Conservation (phyloP, 371 early-diverging fungal species). For the Choanephora cucurbitarum region DNA sequence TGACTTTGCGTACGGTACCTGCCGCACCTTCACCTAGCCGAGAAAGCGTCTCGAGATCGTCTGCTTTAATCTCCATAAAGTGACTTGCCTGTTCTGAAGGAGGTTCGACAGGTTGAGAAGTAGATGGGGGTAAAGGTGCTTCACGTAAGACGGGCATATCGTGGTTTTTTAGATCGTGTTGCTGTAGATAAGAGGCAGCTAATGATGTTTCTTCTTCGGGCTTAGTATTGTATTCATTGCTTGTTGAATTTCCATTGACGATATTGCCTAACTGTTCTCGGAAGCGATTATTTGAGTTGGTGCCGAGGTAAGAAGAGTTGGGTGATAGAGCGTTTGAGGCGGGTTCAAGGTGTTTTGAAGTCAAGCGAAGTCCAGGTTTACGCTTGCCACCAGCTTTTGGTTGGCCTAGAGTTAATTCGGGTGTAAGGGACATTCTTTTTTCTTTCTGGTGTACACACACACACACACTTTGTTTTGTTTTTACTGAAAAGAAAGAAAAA, state of each 20-base stretch:
- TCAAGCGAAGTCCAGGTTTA: constrained; percentile 31
- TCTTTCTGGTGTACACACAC: too few species aligned
- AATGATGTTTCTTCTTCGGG: constrained; percentile 29
- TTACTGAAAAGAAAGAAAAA: too few species aligned
- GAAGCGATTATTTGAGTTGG: constrained; percentile 23
- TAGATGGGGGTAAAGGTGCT: constrained; percentile 37
- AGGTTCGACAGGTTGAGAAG: constrained; percentile 9
- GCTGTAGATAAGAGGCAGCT: constrained; percentile 27
- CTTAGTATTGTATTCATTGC: constrained; percentile 18
- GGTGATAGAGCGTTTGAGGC: constrained; percentile 21
- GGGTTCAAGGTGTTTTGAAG: constrained; percentile 24
- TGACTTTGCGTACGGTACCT: constrained; percentile 89
- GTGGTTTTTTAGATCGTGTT: constrained; percentile 12
- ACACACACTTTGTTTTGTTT: too few species aligned
- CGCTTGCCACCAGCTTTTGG: constrained; percentile 27
- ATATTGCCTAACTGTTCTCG: constrained; percentile 44
- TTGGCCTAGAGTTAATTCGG: constrained; percentile 16
- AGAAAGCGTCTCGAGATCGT: constrained; percentile 61
- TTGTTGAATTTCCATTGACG: constrained; percentile 28
- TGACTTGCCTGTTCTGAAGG: constrained; percentile 11
- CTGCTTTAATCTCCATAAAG: constrained; percentile 52
- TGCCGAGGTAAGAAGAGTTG: constrained; percentile 16
- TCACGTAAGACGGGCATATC: constrained; percentile 37
- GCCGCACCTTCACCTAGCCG: constrained; percentile 94
- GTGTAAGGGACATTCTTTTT: constrained; percentile 18